Evolutionary conservation across 148 eudicot genomes (phyloP), one percentile per base, ranked within the genome.

Genomic region (Beta vulgaris): DNA sequence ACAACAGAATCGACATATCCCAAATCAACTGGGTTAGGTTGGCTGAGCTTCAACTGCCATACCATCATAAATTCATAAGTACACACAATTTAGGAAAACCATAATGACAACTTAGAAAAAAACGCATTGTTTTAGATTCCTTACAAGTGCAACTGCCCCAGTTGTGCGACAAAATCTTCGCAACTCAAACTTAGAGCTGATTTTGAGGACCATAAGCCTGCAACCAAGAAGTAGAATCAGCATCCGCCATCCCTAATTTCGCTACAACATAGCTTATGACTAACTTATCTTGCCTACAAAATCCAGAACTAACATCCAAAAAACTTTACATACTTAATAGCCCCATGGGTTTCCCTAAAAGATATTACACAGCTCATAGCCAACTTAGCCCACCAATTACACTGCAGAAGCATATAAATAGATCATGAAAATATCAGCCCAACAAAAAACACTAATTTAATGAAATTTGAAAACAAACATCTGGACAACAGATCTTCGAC

Each of bases 201-300:
- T 90, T 79, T 92, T 94, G 75, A 92, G 77, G 68, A 94, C 98
- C 98, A 94, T 91, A 55, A 94, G 88, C 88, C 98, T 94, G 86
- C 57, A 73, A 73, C 23, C 25, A 84, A 39, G 55, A 44, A 55
- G 29, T 31, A 69, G 32, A 37, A 39, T 60, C 7, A 71, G 19
- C 42, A 73, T 65, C 40, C 70, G 43, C 15, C 44, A 36, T 37
- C 7, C 44, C 28, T 3, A n/a, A 4, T 31, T 31, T 57, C 15
- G 3, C 2, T 25, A 9, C 25, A 57, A 26, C 32, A 6, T n/a
- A 43, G 48, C 48, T 43, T 51, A 51, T 19, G 2, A 21, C 23
- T 21, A 13, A 60, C 37, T 31, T 29, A 16, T 21, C 1, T 5
- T 36, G 18, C 23, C 67, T n/a, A n/a, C n/a, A n/a, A n/a, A n/a